A percentile compares a stretch with the other conserved stretches of the same genome.
These are phyloP conservation scores for Lodderomyces metapsilosis DNA, from an alignment of 1,139 yeast species.

Conservation along the genomic window DNA sequence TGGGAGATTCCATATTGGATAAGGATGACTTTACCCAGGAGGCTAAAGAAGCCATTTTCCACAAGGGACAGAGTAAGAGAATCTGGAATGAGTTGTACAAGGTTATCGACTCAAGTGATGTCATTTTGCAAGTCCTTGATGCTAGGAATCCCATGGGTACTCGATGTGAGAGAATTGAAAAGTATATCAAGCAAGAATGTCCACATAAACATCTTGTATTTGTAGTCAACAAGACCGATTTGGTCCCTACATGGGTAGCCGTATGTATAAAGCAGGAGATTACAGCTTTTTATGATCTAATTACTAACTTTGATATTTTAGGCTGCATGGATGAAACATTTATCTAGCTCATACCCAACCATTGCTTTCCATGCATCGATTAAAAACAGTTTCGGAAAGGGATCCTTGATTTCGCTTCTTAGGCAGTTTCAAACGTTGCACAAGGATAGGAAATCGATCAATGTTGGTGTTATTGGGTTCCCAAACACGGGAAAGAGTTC, in stretches of 20 bases:
- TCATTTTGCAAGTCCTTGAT: constrained; percentile 91
- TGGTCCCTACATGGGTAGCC: constrained; percentile 99
- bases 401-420: constrained; percentile 86
- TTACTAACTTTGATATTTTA: constrained; percentile 54
- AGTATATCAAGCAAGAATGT: constrained; percentile 88
- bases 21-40: constrained; percentile 83
- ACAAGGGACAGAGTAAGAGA: constrained; percentile 96
- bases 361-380: constrained; percentile 98
- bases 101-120: constrained; percentile 95
- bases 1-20: constrained; percentile 66
- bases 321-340: constrained; percentile 99
- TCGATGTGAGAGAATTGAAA: constrained; percentile 89
- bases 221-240: constrained; percentile 94
- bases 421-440: constrained; percentile 92
- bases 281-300: too few species aligned
- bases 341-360: constrained; percentile 90
- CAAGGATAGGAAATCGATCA: constrained; percentile 90
- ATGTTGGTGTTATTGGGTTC: constrained; percentile 96
- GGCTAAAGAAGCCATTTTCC: constrained; percentile 93
- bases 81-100: constrained; percentile 98
- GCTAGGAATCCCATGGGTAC: constrained; percentile 98
- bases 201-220: constrained; percentile 95
- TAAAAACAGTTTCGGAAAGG: constrained; percentile 96
- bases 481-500: constrained; percentile 98
- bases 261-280: constrained; percentile 57